Evolutionary conservation across 371 early-diverging fungal genomes (phyloP).

Genomic region (Rhizoclosmatium hyalinum): DNA sequence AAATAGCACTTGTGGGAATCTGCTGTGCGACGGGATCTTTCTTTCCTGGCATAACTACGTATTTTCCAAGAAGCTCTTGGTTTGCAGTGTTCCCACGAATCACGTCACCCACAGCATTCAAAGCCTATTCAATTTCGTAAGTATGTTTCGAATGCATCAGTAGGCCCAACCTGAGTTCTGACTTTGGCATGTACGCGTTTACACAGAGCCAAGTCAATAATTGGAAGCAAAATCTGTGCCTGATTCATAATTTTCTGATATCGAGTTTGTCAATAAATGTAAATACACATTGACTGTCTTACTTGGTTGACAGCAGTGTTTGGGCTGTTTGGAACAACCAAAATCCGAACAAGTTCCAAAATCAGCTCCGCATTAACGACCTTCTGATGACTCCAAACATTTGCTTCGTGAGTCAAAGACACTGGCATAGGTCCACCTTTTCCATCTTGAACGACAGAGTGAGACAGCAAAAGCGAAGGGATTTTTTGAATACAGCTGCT

Average conservation of each 20-base stretch:
- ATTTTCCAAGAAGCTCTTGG: constrained; percentile 75
- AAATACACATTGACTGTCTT: neutral
- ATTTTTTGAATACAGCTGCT: constrained; percentile 90
- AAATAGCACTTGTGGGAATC: constrained; percentile 39
- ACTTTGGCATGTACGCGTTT: constrained; percentile 57
- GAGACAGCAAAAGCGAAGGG: constrained; percentile 47
- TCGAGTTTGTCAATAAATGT: neutral
- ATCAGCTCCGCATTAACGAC: constrained; percentile 81
- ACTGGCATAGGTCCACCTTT: constrained; percentile 34
- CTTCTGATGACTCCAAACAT: constrained; percentile 73
- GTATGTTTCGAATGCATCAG: constrained; percentile 6
- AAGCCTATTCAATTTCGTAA: constrained; percentile 55
- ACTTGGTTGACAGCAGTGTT: constrained; percentile 87
- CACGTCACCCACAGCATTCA: constrained; percentile 84
- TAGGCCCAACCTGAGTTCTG: constrained; percentile 53
- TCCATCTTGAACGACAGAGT: constrained; percentile 25
- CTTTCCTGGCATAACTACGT: constrained; percentile 41
- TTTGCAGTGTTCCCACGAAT: constrained; percentile 76
- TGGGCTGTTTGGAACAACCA: constrained; percentile 85
- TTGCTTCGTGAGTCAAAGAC: constrained; percentile 44
- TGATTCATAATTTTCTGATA: constrained; percentile 76
- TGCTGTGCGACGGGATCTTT: constrained; percentile 9
- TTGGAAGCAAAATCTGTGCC: constrained; percentile 59
- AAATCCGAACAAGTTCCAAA: constrained; percentile 83
- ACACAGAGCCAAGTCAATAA: constrained; percentile 58